Percentiles rank a stretch among this genome's conserved stretches.
These are phyloP conservation scores for Hansfordia pulvinata DNA, from an alignment of 2,329 filamentous ascomycete species.

Conservation along the genomic window DNA sequence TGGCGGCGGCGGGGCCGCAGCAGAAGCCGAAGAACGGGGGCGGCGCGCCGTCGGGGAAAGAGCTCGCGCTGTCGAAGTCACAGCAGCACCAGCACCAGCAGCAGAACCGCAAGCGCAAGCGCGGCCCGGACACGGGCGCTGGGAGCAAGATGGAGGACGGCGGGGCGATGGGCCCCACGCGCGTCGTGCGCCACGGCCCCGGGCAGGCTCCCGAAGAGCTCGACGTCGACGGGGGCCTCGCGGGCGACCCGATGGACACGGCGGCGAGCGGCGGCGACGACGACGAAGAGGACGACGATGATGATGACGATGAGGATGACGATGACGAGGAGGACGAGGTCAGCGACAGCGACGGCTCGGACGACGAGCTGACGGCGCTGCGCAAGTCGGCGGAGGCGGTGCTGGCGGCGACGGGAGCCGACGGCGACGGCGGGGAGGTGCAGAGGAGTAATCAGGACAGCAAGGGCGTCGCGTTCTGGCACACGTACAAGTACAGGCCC, in stretches of 20 bases:
- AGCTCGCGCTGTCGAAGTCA: no score
- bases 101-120: conserved; percentile 39
- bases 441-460: conserved; percentile 7
- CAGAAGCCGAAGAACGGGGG: no score
- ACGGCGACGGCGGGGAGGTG: conserved; percentile 14
- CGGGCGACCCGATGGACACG: conserved; percentile 13
- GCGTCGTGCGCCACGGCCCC: conserved; percentile 10
- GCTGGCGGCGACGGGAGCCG: conserved; percentile 12
- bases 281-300: conserved; percentile 8
- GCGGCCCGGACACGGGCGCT: conserved; percentile 34
- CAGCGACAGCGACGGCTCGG: conserved; percentile 18
- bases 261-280: conserved; percentile 13
- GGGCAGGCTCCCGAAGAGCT: conserved; percentile 12
- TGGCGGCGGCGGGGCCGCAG: no score
- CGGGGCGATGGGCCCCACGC: conserved; percentile 14
- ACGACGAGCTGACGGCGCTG: conserved; percentile 19
- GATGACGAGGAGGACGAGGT: conserved; percentile 19
- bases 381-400: no score
- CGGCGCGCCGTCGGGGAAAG: no score
- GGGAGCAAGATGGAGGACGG: conserved; percentile 36
- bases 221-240: conserved; percentile 9
- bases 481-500: conserved; percentile 87
- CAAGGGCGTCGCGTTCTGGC: conserved; percentile 42
- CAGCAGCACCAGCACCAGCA: no score
- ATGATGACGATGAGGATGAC: conserved; percentile 16